Evolutionary conservation across 306 rosid genomes (phyloP).

Genomic region (Mimosa pudica): DNA sequence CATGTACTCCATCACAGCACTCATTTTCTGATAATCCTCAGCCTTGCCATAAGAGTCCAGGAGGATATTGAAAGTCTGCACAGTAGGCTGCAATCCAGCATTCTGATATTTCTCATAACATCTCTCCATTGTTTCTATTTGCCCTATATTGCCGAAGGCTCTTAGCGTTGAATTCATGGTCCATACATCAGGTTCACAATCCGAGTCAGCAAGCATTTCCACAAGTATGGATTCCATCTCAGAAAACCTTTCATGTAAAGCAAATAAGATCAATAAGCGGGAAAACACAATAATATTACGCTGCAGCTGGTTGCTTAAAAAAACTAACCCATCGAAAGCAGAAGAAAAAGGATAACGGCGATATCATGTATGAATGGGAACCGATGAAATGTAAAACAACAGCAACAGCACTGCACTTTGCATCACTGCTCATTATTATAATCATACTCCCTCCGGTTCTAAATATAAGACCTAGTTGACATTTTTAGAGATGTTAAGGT

Average conservation of each 20-base stretch:
- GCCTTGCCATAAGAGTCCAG: conserved; percentile 84
- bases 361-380: conserved; percentile 2
- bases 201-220: conserved; percentile 68
- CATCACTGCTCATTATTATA: conserved; percentile 11
- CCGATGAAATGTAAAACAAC: neutral
- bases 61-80: conserved; percentile 85
- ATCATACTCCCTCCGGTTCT: too few relatives aligned
- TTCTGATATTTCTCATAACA: conserved; percentile 83
- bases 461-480: too few relatives aligned
- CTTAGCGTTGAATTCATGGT: conserved; percentile 93
- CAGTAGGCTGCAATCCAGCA: conserved; percentile 86
- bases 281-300: conserved; percentile 25
- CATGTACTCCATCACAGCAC: conserved; percentile 96
- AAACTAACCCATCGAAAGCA: neutral
- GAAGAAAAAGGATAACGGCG: conserved; percentile 4
- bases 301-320: conserved; percentile 41
- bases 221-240: conserved; percentile 85
- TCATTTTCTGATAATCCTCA: conserved; percentile 65
- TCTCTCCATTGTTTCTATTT: conserved; percentile 90
- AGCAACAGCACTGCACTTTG: conserved; percentile 10
- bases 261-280: conserved; percentile 33
- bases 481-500: too few relatives aligned
- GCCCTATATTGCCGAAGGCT: conserved; percentile 84
- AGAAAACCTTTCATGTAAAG: conserved; percentile 59
- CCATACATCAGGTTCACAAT: conserved; percentile 86